Conservation (phyloP, 2,329 filamentous ascomycete species). For the Sclerotinia subarctica region DNA sequence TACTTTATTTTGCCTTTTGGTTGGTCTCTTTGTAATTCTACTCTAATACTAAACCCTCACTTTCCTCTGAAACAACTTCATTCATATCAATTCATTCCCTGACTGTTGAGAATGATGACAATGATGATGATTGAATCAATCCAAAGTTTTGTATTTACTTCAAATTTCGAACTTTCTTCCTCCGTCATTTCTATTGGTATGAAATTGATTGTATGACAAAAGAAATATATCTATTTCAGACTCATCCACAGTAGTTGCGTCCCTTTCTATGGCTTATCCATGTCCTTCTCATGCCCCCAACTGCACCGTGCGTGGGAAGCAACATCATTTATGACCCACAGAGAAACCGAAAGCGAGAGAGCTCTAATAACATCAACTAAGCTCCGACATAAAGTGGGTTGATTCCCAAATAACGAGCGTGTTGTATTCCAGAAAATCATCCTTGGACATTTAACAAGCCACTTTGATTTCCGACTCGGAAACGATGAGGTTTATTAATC, state of each 20-base stretch:
- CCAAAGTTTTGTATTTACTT: background rate
- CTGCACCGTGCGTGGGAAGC: slow-evolving; percentile 10
- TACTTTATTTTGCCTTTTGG: background rate
- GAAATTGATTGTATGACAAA: slow-evolving; percentile 5
- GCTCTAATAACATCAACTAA: background rate
- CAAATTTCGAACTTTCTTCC: background rate
- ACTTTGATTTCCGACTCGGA: background rate
- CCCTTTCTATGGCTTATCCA: slow-evolving; percentile 2
- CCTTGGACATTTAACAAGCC: background rate
- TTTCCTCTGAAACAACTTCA: slow-evolving; percentile 14
- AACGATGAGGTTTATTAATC: background rate
- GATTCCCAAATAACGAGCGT: background rate
- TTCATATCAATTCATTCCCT: slow-evolving; percentile 2
- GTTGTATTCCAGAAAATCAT: background rate
- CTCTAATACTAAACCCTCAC: slow-evolving; percentile 9
- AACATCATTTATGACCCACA: background rate
- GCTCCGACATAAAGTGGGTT: slow-evolving; percentile 12
- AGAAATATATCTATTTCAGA: slow-evolving; percentile 6
- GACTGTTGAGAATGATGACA: background rate
- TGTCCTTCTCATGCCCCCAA: background rate
- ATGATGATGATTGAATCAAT: background rate
- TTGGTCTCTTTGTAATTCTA: background rate
- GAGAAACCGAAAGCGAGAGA: slow-evolving; percentile 4
- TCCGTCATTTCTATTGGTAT: slow-evolving; percentile 1
- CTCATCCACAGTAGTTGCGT: background rate